phyloP scores from a whole-genome alignment of 2,329 filamentous ascomycete species.

The Verticillium klebahnii region DNA sequence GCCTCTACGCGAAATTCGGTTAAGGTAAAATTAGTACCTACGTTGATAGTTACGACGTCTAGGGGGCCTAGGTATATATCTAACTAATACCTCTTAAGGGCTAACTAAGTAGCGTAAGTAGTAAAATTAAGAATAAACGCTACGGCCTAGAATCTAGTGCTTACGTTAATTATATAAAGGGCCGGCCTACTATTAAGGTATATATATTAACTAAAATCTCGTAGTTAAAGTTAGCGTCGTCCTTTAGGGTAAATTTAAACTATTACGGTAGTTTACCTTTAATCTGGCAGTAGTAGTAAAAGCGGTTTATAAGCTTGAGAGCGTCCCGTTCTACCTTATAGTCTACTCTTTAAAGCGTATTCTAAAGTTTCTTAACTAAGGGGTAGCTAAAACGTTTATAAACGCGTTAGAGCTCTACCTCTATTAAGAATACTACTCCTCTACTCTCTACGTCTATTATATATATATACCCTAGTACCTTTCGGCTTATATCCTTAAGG shows the following conservation, averaged over 20 bases:
- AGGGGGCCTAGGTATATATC: not conserved
- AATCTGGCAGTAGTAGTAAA: not conserved
- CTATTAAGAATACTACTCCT: not conserved
- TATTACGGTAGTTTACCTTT: not conserved
- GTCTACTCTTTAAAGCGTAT: not conserved
- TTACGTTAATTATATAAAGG: not conserved
- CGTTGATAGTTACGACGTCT: not conserved
- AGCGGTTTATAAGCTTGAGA: not conserved
- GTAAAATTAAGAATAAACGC: not conserved
- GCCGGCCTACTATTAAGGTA: not conserved
- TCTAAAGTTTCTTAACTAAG: not conserved
- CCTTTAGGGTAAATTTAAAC: not conserved
- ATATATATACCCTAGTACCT: not conserved
- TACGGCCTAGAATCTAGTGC: not conserved
- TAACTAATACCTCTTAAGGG: not conserved
- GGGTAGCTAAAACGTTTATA: not conserved
- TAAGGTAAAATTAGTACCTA: not conserved
- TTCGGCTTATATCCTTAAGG: too few relatives aligned
- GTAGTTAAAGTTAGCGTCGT: not conserved
- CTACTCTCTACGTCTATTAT: not conserved
- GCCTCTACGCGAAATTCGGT: not conserved
- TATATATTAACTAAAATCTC: not conserved
- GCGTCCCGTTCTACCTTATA: not conserved
- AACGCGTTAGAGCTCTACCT: not conserved
- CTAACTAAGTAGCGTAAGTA: not conserved